Evolutionary conservation across 2,329 filamentous ascomycete species (phyloP).

Genomic region (Pseudodiploospora longispora): DNA sequence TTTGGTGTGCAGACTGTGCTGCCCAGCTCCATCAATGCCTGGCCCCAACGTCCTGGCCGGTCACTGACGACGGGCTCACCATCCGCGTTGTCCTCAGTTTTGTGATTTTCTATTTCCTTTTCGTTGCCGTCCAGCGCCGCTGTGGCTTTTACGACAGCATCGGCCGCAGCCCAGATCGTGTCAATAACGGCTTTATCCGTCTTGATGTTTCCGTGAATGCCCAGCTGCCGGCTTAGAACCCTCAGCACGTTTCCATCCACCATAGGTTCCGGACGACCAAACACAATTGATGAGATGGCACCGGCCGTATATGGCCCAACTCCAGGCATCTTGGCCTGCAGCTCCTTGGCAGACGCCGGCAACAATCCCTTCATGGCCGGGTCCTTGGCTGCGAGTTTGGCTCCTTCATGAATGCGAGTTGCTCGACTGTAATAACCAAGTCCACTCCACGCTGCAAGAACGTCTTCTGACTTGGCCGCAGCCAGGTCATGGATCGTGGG

Average conservation of each 20-base stretch:
- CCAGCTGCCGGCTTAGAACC: conserved; percentile 53
- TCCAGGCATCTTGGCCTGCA: conserved; percentile 46
- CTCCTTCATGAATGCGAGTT: conserved; percentile 49
- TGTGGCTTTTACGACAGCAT: conserved; percentile 44
- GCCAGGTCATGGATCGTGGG: conserved; percentile 51
- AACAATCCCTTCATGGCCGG: conserved; percentile 36
- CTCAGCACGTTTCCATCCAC: conserved; percentile 57
- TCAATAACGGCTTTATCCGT: conserved; percentile 45
- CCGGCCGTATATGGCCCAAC: conserved; percentile 57
- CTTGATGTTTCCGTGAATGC: conserved; percentile 48
- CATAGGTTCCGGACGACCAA: conserved; percentile 50
- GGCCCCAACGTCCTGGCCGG: conserved; percentile 52
- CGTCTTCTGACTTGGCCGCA: conserved; percentile 43
- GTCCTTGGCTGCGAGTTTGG: conserved; percentile 40
- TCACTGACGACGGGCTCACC: conserved; percentile 28
- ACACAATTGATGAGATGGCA: conserved; percentile 55
- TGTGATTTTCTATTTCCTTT: not conserved
- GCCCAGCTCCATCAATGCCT: conserved; percentile 58
- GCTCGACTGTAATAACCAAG: conserved; percentile 59
- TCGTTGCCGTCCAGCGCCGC: conserved; percentile 27
- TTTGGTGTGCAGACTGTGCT: conserved; percentile 54
- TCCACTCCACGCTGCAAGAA: conserved; percentile 51
- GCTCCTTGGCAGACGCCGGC: conserved; percentile 35
- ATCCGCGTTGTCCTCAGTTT: conserved; percentile 1
- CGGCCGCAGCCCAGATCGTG: conserved; percentile 50